Base-by-base conservation (phyloP, 192 early-diverging fungal species). In the Gonapodya prolifera region DNA sequence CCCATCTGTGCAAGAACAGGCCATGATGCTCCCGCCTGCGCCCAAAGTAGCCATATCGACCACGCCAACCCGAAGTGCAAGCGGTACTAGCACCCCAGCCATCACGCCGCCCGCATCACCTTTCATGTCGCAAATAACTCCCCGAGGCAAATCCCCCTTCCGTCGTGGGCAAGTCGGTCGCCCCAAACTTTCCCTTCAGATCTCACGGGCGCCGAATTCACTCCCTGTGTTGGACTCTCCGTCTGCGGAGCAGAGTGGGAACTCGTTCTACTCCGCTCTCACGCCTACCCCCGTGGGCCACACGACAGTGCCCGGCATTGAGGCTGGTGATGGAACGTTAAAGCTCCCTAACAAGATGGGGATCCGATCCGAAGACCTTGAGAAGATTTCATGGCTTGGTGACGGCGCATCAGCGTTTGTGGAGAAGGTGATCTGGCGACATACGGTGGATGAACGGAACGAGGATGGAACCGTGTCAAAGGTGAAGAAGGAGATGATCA, bases 391-490 rank as follows among this genome's bases (percentile, higher is more conserved):
- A 23, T 61, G 45, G 45, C 45, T 61, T 23, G 45, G 45, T 16
- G 45, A 61, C 23, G 45, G 45, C 23, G 45, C 45, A 8, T 61
- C 45, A 61, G 45, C 45, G 8, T 61, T 61, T 61, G 45, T 61
- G 45, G 45, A 61, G 45, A 61, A 61, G 45, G 45, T 61, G 8
- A 61, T 61, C 23, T 61, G 45, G 45, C 45, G 45, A 61, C 45
- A 61, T 23, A 61, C 23, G 8, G 45, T 61, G 45, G 45, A 61
- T 61, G 8, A 61, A 16, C 8, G 8, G 23, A 61, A 61, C 45
- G 45, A 96, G 83, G 96, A 92, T 78, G 96, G 96, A 23, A 89
- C 92, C 0, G 96, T 98, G 75, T 94, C 93, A 79, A 92, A 91
- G 78, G 96, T 98, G 30, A 91, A 87, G 74, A 94, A 98, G 79